Base-by-base conservation (phyloP, 2,329 filamentous ascomycete genomes). In the Ascochyta viciae-villosae region DNA sequence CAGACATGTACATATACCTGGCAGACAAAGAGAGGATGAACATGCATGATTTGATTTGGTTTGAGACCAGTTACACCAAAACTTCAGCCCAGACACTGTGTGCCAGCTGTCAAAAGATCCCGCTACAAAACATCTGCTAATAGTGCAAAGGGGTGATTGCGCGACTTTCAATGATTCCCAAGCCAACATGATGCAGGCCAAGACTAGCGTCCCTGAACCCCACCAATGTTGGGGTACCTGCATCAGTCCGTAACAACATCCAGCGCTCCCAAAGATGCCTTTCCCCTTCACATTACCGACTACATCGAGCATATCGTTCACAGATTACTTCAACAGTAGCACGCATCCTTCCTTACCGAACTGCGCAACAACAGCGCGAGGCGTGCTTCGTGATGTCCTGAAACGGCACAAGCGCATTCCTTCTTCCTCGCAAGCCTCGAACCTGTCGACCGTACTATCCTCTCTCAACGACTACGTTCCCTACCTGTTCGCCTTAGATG, bases 321-420 rank as follows among this genome's bases (percentile, higher is more conserved):
- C 90, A 22, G 82, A 88, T 34, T 89, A 83, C 76, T 89, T 96
- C 76, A 84, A 80, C 66, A 94, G 90, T 69, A 85, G 88, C 62
- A 92, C 91, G 3, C 94, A 98, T 76, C 94, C 95, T 3, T 96
- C 94, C 0, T 83, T 99, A 38, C 91, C 92, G 23, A 85, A 94
- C 66, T 85, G 86, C 50, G 89, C 92, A 22, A 93, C 92, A 63
- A 94, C 91, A 8, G 87, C 91, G 70, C 91, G 95, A 57, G 90
- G 90, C 65, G 86, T 96, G 16, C 83, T 97, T 47, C 88, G 92
- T 67, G 88, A 94, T 75, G 85, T 87, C 3, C 83, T 99, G 57
- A 98, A 98, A 78, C 87, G 87, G 66, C 88, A 97, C 81, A 98
- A 96, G 77, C 87, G 92, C 48, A 85, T 96, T n/a, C 83, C 90